These are phyloP conservation scores for Solanum peruvianum DNA, from an alignment of 257 asterid species.

Conservation along the genomic window DNA sequence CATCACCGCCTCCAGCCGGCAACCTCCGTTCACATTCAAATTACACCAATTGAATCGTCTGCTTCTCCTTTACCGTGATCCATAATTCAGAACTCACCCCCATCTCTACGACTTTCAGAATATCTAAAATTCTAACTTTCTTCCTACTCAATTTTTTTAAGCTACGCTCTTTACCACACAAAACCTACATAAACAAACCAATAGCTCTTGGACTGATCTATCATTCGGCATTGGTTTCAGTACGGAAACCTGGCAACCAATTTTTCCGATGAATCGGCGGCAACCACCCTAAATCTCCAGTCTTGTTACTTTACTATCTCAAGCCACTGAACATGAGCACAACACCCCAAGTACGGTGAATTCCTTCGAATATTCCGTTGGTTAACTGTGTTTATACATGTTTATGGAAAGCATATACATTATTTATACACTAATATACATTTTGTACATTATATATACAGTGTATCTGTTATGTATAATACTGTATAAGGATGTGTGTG, in stretches of 20 bases:
- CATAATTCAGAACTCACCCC: background rate
- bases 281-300: background rate
- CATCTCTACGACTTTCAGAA: background rate
- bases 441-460: background rate
- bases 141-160: background rate
- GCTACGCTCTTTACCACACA: background rate
- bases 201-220: background rate
- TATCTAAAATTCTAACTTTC: background rate
- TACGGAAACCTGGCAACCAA: background rate
- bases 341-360: background rate
- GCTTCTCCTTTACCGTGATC: background rate
- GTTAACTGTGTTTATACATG: background rate
- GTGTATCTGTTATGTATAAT: background rate
- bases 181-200: background rate
- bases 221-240: background rate
- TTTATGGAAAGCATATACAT: background rate
- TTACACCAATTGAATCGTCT: background rate
- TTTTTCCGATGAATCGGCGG: background rate
- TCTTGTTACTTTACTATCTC: background rate
- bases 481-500: background rate
- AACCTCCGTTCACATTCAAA: background rate
- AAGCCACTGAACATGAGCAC: background rate
- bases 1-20: background rate
- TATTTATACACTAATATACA: background rate
- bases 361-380: background rate